These are phyloP conservation scores for Fraxinus xanthoxyloides DNA, from an alignment of 305 asterid species.

Conservation along the genomic window DNA sequence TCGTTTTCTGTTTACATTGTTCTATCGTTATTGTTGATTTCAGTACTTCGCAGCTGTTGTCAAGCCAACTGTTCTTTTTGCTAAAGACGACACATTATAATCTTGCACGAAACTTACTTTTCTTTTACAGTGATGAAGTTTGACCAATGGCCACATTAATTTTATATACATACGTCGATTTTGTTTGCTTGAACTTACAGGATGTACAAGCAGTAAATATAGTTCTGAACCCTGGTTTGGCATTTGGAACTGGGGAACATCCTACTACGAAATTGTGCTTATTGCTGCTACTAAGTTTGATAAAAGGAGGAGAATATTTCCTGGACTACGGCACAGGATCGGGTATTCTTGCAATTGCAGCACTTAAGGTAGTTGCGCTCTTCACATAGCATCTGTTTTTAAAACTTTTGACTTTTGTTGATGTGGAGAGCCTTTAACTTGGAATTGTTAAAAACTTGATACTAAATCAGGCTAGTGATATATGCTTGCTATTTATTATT, in stretches of 20 bases:
- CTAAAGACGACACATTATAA: background rate
- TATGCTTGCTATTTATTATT: background rate
- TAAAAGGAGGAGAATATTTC: conserved; percentile 77
- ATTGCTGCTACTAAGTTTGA: conserved; percentile 52
- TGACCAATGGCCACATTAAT: background rate
- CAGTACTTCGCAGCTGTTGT: conserved; percentile 7
- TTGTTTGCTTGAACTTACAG: conserved; percentile 37
- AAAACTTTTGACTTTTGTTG: conserved; percentile 5
- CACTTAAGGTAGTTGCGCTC: conserved; percentile 63
- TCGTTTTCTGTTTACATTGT: conserved; percentile 16
- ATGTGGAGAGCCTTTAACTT: background rate
- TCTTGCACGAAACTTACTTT: background rate
- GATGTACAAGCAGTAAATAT: conserved; percentile 72
- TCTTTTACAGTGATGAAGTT: background rate
- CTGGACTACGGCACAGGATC: conserved; percentile 96
- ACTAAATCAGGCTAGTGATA: background rate
- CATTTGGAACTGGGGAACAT: conserved; percentile 97
- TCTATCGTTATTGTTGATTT: background rate
- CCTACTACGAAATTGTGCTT: conserved; percentile 87
- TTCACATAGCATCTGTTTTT: background rate
- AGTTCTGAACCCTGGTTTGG: conserved; percentile 84
- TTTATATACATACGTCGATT: background rate
- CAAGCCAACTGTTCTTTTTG: background rate
- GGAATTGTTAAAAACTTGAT: background rate
- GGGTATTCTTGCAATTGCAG: conserved; percentile 89